Base-by-base conservation (phyloP, 345 rosid genomes). In the sweet orange (Citrus sinensis) region DNA sequence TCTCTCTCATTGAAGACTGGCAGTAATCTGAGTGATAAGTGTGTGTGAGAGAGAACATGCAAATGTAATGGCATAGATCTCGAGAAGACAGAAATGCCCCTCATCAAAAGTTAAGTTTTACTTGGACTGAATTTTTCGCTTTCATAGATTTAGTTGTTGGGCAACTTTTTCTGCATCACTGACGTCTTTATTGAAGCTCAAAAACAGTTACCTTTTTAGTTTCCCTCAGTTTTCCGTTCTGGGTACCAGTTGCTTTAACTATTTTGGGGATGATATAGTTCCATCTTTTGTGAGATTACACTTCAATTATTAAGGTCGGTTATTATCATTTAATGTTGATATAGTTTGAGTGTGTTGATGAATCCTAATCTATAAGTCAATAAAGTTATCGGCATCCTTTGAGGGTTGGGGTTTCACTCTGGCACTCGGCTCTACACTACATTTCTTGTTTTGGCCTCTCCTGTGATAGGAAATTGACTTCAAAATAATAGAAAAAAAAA, bases 1-100 rank as follows among this genome's bases (percentile, higher is more conserved):
- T 73, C 71, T 63, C 55, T 79, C 29, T 51, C 56, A 64, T 24
- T 54, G 62, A 46, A 62, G 65, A n/a, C 46, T 42, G 58, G 14
- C n/a, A 14, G 61, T 42, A 29, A 17, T 30, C 61, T 29, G 25
- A 16, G 25, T 30, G 74, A 71, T 24, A 66, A 66, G 24, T 71
- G 29, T 30, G 35, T 62, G 66, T 30, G 55, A 46, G 35, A 46
- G 61, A 27, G 42, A 30, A 54, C 37, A 62, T 76, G 86, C 74
- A 56, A 74, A 68, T 71, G 74, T 9, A 35, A 46, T 78, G 71
- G 85, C 88, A 79, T 81, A 85, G 84, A 85, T 87, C 88, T 75
- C 82, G 76, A 84, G 83, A 79, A 80, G 84, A 63, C 78, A 19
- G 73, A 65, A 70, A 72, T 76, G 76, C 77, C 80, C 76, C 78